Evolutionary conservation across 768 basidiomycete genomes (phyloP).

Genomic region (Kwoniella mangroviensis): DNA sequence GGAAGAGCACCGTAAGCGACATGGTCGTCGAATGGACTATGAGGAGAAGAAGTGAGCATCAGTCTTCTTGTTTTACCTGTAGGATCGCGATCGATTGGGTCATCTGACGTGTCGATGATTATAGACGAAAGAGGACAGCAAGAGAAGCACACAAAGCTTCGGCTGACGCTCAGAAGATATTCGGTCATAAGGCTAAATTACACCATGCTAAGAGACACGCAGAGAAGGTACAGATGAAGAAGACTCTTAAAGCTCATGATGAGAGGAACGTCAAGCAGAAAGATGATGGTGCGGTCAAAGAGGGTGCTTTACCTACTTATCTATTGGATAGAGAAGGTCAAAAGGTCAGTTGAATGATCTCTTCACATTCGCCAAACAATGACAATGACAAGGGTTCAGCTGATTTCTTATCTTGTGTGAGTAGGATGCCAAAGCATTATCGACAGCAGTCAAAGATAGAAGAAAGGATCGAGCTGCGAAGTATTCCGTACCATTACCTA

Average conservation of each 20-base stretch:
- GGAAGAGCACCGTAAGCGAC: constrained; percentile 96
- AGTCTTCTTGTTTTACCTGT: no score
- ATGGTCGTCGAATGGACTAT: constrained; percentile 93
- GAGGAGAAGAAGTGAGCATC: constrained; percentile 85
- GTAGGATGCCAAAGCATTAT: constrained; percentile 88
- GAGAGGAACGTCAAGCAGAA: constrained; percentile 97
- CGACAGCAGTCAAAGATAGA: constrained; percentile 95
- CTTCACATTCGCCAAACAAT: no score
- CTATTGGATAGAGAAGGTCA: constrained; percentile 97
- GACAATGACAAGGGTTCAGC: neutral
- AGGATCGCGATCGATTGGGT: neutral
- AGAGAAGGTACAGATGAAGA: constrained; percentile 98
- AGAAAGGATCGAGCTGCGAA: constrained; percentile 99
- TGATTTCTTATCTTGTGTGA: neutral
- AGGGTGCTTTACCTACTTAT: constrained; percentile 92
- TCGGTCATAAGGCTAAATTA: constrained; percentile 97
- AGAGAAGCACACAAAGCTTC: constrained; percentile 66
- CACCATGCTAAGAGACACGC: constrained; percentile 94
- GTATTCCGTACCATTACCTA: constrained; percentile 93
- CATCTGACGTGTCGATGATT: neutral
- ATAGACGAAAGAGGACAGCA: constrained; percentile 60
- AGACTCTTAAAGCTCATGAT: constrained; percentile 99
- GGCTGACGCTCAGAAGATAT: constrained; percentile 84
- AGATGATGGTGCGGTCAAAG: constrained; percentile 73
- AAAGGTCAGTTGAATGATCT: constrained; percentile 64